Evolutionary conservation across 1,284 basidiomycete genomes (phyloP).

Genomic region (Tilletia setariae): DNA sequence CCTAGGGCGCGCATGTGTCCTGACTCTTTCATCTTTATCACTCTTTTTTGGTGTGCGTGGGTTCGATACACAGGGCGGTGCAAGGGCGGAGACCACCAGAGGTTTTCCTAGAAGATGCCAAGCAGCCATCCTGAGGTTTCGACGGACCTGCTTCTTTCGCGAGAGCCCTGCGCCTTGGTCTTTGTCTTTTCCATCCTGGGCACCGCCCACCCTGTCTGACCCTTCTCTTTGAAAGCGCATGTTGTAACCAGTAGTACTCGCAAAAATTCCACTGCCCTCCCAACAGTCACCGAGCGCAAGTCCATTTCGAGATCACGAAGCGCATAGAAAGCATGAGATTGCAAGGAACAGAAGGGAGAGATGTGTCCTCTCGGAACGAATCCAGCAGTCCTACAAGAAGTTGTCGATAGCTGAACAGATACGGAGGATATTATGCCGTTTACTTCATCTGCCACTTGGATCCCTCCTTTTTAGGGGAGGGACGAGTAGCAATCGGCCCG

Average conservation of each 20-base stretch:
- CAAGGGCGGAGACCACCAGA: slow-evolving; percentile 4
- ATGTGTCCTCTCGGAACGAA: slow-evolving; percentile 16
- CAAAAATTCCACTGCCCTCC: too few species aligned
- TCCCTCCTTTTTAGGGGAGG: too few species aligned
- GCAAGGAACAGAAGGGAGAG: slow-evolving; percentile 14
- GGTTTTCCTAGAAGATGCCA: not conserved
- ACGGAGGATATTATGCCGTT: slow-evolving; percentile 15
- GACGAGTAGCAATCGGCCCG: too few species aligned
- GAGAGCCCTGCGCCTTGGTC: not conserved
- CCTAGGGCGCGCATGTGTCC: not conserved
- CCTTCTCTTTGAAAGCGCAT: not conserved
- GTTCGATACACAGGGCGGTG: not conserved
- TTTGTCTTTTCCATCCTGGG: not conserved
- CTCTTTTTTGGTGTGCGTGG: not conserved
- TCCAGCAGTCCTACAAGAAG: not conserved
- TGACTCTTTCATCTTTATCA: not conserved
- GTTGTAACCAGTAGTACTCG: not conserved
- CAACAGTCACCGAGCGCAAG: too few species aligned
- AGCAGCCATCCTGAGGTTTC: slow-evolving; percentile 25
- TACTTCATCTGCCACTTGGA: slow-evolving; percentile 12
- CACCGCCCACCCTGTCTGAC: not conserved
- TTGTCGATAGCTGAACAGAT: slow-evolving; percentile 14
- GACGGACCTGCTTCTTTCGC: not conserved
- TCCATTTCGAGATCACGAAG: too few species aligned
- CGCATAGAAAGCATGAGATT: too few species aligned